Base-by-base conservation (phyloP, 2,329 filamentous ascomycete species). In the Calonectria crousiana region DNA sequence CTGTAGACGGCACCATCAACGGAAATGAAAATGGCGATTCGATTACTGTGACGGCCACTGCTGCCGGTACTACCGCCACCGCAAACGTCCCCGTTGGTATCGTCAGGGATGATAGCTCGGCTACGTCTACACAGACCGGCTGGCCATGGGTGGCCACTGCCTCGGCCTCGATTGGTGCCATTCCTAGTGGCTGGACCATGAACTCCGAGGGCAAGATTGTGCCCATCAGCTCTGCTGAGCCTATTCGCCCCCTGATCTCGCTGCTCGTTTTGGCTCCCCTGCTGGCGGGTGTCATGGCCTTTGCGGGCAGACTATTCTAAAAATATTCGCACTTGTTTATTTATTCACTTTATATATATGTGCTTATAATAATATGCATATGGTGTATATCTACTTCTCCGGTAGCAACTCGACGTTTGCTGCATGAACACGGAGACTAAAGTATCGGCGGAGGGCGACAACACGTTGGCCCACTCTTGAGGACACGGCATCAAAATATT, bases 171-270 rank as follows among this genome's bases (percentile, higher is more conserved):
- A 86, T 87, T 36, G 86, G 89, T 6, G 85, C 87, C 76, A 91
- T 98, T 73, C 95, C 96, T 51, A 91, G 89, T 80, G 95, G 94
- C 74, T 98, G 95, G 95, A 90, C 92, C 75, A 94, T 97, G 85
- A 95, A 93, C 66, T 88, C 92, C 75, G 90, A 92, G 78, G 95
- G 95, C 82, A 96, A 96, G 87, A 92, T 97, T 80, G 89, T 95
- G 81, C 94, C 94, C 82, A 80, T 79, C 86, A 38, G 71, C 36
- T 91, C 91, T 81, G 88, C 89, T 18, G 52, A 70, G 11, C 67
- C 75, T 11, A 30, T 73, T 20, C 71, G 75, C 10, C 76, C 79
- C 71, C 78, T 32, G 77, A 81, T 70, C 53, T 28, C 78, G 60
- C 51, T 81, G 38, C 74, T 81, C 58, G 65, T 82, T 65, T 69